Base-by-base conservation (phyloP, 768 basidiomycete genomes). In the Cystofilobasidium capitatum region DNA sequence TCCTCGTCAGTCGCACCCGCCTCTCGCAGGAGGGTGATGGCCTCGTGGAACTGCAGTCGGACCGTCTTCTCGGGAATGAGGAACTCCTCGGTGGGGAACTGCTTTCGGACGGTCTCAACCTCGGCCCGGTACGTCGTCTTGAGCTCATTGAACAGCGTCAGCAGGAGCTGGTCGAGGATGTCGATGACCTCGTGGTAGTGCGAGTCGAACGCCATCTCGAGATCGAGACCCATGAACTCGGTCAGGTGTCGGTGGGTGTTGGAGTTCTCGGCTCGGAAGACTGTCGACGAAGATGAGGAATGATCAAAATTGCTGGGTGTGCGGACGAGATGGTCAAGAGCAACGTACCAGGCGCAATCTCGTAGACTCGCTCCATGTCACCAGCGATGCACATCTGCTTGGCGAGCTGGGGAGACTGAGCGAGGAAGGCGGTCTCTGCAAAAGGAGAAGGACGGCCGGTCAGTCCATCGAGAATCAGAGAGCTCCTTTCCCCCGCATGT, bases 381-480 rank as follows among this genome's bases (percentile, higher is more conserved):
- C 91, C 92, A 39, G 96, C 91, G 73, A 99, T 98, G 69, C 88
- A 89, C 96, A 99, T 99, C 79, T 99, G 96, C 78, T 99, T 99
- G 60, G 92, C 90, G 20, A 98, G 81, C 75, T 99, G 96, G 45
- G 96, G 96, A 44, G 89, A 92, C 77, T 99, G 96, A 24, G 96
- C 96, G 45, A 99, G 83, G 81, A 82, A 99, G 2, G 96, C 96
- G 71, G 78, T 83, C 36, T 89, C 92, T 94, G 71, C 24, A 14
- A 60, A 47, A 13, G 36, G 31, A n/a, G 54, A 55, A 26, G 14
- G 24, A 44, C 42, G 22, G 42, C 12, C 12, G 22, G 42, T 44
- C 42, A 44, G 22, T 44, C 12, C 42, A 12, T 12, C 12, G 12
- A 12, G 22, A 44, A 12, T 44, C 12, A 12, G 12, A 44, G 22